Percentiles rank a stretch among this genome's conserved stretches.
Conservation (phyloP, 1,139 yeast species). For the Kodamaea plutei region DNA sequence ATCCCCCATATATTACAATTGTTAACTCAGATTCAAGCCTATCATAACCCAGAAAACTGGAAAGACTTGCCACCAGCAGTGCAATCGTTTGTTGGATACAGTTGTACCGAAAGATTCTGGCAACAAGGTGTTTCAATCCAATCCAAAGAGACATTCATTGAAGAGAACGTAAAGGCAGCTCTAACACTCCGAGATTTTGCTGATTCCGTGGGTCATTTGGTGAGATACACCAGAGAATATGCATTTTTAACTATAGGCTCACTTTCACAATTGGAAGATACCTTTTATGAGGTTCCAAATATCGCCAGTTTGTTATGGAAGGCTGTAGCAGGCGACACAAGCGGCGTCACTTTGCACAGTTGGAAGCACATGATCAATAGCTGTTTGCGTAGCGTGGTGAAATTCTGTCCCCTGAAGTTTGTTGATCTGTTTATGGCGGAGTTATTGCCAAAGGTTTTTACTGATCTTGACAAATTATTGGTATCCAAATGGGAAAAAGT, state of each 20-base stretch:
- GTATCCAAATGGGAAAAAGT: conserved; percentile 73
- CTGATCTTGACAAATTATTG: conserved; percentile 67
- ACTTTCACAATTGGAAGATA: conserved; percentile 83
- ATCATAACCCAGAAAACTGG: conserved; percentile 94
- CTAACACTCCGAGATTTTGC: conserved; percentile 94
- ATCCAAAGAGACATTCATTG: conserved; percentile 90
- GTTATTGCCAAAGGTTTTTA: conserved; percentile 71
- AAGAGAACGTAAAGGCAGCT: conserved; percentile 91
- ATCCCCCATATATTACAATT: conserved; percentile 86
- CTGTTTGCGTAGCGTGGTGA: conserved; percentile 79
- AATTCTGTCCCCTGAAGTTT: conserved; percentile 76
- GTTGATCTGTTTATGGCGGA: conserved; percentile 70
- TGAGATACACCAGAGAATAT: conserved; percentile 93
- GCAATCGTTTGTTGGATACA: conserved; percentile 81
- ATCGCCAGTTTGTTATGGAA: conserved; percentile 76
- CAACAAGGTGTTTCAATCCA: conserved; percentile 96
- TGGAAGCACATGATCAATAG: conserved; percentile 96
- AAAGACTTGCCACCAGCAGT: conserved; percentile 80
- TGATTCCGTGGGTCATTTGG: conserved; percentile 95
- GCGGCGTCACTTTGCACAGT: conserved; percentile 86
- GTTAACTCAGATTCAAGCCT: conserved; percentile 86
- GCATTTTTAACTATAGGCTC: conserved; percentile 89
- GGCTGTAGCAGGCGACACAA: conserved; percentile 77
- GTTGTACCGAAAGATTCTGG: conserved; percentile 94
- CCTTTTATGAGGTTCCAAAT: conserved; percentile 81